Evolutionary conservation across 2,329 filamentous ascomycete genomes (phyloP).

Genomic region (Fonsecaea pugnacius): DNA sequence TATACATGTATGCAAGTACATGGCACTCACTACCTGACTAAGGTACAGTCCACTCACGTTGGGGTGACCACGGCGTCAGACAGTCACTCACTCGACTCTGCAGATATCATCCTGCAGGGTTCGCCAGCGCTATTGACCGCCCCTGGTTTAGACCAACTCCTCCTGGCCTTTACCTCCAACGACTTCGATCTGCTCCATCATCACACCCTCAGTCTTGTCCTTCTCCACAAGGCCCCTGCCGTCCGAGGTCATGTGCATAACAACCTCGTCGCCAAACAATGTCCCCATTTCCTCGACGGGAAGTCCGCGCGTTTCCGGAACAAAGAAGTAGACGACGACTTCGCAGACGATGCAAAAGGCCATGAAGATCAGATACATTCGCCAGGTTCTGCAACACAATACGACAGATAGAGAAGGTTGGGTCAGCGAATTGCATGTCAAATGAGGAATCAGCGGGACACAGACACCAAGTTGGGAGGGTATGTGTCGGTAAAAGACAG

Average conservation of each 20-base stretch:
- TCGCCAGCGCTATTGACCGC: too few relatives aligned
- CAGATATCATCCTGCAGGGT: too few relatives aligned
- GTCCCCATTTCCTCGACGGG: slow-evolving; percentile 46
- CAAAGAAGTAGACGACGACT: slow-evolving; percentile 25
- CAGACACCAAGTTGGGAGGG: not conserved
- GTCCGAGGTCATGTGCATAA: slow-evolving; percentile 23
- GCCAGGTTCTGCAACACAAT: slow-evolving; percentile 18
- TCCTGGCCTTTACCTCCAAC: not conserved
- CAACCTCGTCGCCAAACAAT: slow-evolving; percentile 37
- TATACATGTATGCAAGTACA: too few relatives aligned
- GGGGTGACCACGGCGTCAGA: too few relatives aligned
- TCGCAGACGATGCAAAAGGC: slow-evolving; percentile 16
- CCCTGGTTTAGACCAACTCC: not conserved
- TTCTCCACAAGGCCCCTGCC: slow-evolving; percentile 26
- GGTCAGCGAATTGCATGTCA: not conserved
- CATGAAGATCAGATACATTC: slow-evolving; percentile 39
- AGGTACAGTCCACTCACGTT: too few relatives aligned
- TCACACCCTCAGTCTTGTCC: slow-evolving; percentile 17
- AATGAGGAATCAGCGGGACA: not conserved
- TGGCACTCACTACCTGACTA: too few relatives aligned
- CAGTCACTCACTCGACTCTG: too few relatives aligned
- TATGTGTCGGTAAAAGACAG: too few relatives aligned
- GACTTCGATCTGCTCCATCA: slow-evolving; percentile 16
- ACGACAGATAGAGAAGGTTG: not conserved
- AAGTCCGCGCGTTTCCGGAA: slow-evolving; percentile 42